Percentiles rank a stretch among this genome's conserved stretches.
Evolutionary conservation across 2,329 filamentous ascomycete genomes (phyloP).

Genomic region (Claviceps arundinis): DNA sequence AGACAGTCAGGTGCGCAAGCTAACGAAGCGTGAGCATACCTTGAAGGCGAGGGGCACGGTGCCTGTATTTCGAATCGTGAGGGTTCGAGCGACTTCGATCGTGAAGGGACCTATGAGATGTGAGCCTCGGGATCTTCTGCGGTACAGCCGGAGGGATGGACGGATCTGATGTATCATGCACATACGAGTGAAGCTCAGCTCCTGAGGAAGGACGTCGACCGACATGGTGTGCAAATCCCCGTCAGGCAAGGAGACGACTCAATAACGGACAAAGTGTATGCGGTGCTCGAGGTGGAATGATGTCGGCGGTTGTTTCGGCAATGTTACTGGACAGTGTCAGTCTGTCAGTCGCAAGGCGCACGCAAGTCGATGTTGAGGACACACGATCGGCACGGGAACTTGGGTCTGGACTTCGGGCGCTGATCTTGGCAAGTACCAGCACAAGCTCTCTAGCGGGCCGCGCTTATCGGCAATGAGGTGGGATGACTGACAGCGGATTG

Average conservation of each 20-base stretch:
- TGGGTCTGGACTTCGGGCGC: not conserved
- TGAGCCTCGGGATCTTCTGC: slow-evolving; percentile 6
- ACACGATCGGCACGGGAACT: slow-evolving; percentile 1
- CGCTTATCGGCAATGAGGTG: not conserved
- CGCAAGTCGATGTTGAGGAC: slow-evolving; percentile 2
- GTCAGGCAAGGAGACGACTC: not conserved
- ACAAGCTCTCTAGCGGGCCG: not conserved
- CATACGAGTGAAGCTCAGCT: slow-evolving; percentile 89
- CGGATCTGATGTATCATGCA: slow-evolving; percentile 11
- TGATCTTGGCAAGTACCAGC: not conserved
- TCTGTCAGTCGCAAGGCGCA: not conserved
- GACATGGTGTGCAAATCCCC: slow-evolving; percentile 52
- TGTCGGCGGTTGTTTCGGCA: not conserved
- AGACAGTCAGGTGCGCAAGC: not conserved
- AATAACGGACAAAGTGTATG: not conserved
- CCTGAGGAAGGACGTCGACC: slow-evolving; percentile 79
- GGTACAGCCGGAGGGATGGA: not conserved
- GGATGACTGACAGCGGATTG: not conserved
- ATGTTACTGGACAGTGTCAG: not conserved
- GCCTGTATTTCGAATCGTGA: slow-evolving; percentile 53
- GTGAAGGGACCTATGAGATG: slow-evolving; percentile 47
- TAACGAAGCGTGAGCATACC: slow-evolving; percentile 30
- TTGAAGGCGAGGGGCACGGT: slow-evolving; percentile 54
- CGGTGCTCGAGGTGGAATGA: not conserved
- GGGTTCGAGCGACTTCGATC: slow-evolving; percentile 48